phyloP scores from a whole-genome alignment of 495 filamentous ascomycete species.

The Penicillium steckii region DNA sequence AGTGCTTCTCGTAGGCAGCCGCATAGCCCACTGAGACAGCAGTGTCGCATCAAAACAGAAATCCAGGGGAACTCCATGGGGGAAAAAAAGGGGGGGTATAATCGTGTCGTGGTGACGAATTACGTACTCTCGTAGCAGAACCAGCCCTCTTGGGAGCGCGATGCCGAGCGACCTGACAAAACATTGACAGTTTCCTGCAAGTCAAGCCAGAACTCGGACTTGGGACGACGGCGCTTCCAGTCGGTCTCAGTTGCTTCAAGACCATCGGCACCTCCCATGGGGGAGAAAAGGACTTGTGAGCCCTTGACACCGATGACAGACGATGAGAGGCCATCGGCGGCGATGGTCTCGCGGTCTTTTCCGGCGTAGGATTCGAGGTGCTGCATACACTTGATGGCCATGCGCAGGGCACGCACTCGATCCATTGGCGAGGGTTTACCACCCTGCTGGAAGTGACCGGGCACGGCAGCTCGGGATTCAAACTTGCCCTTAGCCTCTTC shows the following conservation, averaged over 20 bases:
- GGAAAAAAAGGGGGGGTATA: background rate
- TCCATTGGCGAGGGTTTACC: constrained; percentile 95
- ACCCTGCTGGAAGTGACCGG: constrained; percentile 96
- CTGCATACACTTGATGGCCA: constrained; percentile 89
- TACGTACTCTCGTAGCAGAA: constrained; percentile 37
- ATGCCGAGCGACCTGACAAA: constrained; percentile 65
- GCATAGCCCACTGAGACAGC: background rate
- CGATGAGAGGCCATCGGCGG: constrained; percentile 64
- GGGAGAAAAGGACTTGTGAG: constrained; percentile 79
- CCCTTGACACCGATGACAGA: constrained; percentile 91
- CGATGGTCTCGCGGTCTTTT: constrained; percentile 64
- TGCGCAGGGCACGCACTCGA: constrained; percentile 83
- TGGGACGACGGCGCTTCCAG: constrained; percentile 86
- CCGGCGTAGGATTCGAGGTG: constrained; percentile 77
- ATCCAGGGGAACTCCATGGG: background rate
- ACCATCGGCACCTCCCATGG: constrained; percentile 62
- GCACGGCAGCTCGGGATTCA: constrained; percentile 89
- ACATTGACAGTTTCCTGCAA: constrained; percentile 82
- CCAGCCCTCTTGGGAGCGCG: constrained; percentile 22
- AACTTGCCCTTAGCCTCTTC: constrained; percentile 91
- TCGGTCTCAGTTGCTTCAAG: constrained; percentile 85
- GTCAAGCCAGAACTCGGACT: constrained; percentile 79
- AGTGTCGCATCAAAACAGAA: background rate
- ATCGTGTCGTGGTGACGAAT: constrained; percentile 2
- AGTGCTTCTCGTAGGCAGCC: background rate